A percentile compares a stretch with the other conserved stretches of the same genome.
Evolutionary conservation across 2,329 filamentous ascomycete species (phyloP).

Genomic region (Colletotrichum sp.): DNA sequence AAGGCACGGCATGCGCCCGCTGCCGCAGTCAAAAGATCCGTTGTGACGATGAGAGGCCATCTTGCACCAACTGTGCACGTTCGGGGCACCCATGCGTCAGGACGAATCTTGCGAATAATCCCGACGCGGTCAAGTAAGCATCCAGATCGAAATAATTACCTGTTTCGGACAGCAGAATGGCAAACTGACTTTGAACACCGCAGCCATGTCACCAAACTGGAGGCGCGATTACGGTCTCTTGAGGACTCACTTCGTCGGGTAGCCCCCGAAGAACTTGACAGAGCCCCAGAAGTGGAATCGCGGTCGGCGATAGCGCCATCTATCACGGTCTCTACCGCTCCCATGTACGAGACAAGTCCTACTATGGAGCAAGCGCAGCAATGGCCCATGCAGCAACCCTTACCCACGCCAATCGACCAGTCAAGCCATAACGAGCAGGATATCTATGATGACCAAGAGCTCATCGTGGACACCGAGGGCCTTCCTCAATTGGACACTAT

Average conservation of each 20-base stretch:
- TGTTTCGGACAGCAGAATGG: background rate
- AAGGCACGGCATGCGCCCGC: slow-evolving; percentile 35
- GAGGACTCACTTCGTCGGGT: background rate
- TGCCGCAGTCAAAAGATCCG: slow-evolving; percentile 37
- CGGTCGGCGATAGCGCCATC: background rate
- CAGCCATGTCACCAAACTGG: background rate
- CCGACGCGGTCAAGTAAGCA: background rate
- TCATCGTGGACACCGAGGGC: slow-evolving; percentile 15
- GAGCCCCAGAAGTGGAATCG: background rate
- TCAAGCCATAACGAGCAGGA: background rate
- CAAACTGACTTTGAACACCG: background rate
- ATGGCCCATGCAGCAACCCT: background rate
- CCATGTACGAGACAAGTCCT: background rate
- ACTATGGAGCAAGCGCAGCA: background rate
- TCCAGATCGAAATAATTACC: background rate
- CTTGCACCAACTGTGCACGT: slow-evolving; percentile 33
- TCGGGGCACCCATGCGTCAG: slow-evolving; percentile 33
- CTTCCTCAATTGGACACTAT: slow-evolving; percentile 11
- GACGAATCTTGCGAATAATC: background rate
- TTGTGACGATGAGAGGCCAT: slow-evolving; percentile 31
- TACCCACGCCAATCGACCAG: background rate
- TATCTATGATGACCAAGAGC: background rate
- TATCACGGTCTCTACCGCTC: background rate
- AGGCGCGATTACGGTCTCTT: background rate
- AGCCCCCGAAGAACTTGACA: background rate